Conservation (phyloP, 441 rosid species). For the Erysimum pusillum region DNA sequence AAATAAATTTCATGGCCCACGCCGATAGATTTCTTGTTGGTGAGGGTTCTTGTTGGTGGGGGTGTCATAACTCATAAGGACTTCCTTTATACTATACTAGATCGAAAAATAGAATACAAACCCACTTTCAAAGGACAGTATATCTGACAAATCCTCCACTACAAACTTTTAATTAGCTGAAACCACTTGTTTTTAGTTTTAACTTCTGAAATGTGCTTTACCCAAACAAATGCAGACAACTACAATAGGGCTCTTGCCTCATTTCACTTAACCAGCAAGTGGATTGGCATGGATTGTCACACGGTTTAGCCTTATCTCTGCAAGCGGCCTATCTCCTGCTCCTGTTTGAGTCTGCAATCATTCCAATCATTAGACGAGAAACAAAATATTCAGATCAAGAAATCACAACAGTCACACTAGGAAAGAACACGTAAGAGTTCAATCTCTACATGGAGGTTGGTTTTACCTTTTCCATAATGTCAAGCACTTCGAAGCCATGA, state of each 20-base stretch:
- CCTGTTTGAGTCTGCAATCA: constrained; percentile 90
- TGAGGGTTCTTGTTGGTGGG: too few relatives aligned
- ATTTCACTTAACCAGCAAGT: constrained; percentile 70
- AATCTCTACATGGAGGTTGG: too few relatives aligned
- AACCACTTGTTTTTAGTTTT: not conserved
- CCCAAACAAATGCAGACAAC: not conserved
- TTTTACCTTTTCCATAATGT: too few relatives aligned
- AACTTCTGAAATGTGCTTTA: constrained; percentile 12
- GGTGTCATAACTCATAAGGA: too few relatives aligned
- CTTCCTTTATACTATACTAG: too few relatives aligned
- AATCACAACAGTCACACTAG: too few relatives aligned
- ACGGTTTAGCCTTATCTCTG: constrained; percentile 94
- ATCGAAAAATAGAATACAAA: not conserved
- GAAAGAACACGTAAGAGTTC: too few relatives aligned
- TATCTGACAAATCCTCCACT: constrained; percentile 4
- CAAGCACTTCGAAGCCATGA: too few relatives aligned
- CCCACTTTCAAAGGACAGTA: not conserved
- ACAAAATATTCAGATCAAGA: too few relatives aligned
- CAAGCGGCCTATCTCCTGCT: constrained; percentile 89
- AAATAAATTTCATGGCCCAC: too few relatives aligned
- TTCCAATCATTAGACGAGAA: not conserved
- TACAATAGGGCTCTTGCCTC: not conserved
- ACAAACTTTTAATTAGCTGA: not conserved
- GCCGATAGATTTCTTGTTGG: too few relatives aligned
- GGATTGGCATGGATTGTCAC: constrained; percentile 96